These are phyloP conservation scores for Beauveria sp. DNA, from an alignment of 2,329 filamentous ascomycete species.

Conservation along the genomic window DNA sequence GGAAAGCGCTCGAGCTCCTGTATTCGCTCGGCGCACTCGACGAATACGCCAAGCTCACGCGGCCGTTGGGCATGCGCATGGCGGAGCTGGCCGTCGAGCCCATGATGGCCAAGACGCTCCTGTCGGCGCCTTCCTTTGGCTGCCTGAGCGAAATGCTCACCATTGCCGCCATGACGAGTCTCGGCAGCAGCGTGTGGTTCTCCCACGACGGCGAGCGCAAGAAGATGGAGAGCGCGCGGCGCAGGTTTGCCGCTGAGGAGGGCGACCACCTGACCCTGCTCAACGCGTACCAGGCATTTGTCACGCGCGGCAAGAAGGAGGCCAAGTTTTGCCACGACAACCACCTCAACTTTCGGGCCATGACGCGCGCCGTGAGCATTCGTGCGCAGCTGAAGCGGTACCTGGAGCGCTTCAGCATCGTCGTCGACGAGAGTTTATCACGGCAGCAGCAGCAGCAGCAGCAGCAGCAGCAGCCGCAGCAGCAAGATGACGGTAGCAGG, in stretches of 20 bases:
- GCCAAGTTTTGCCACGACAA: conserved; percentile 82
- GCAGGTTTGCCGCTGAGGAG: conserved; percentile 85
- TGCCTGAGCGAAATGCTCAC: conserved; percentile 82
- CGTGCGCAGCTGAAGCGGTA: conserved; percentile 80
- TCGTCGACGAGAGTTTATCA: conserved; percentile 54
- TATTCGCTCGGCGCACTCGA: conserved; percentile 83
- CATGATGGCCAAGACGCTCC: conserved; percentile 87
- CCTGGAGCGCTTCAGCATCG: conserved; percentile 75
- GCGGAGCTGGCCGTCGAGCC: conserved; percentile 89
- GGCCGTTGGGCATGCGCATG: conserved; percentile 82
- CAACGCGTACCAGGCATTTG: conserved; percentile 87
- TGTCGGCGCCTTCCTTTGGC: conserved; percentile 65
- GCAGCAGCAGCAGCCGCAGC: conserved; percentile 17
- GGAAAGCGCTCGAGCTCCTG: conserved; percentile 79
- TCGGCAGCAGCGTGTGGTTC: conserved; percentile 79
- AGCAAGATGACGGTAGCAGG: conserved; percentile 10
- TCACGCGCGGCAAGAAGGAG: conserved; percentile 75
- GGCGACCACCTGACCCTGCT: conserved; percentile 89
- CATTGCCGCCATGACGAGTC: conserved; percentile 88
- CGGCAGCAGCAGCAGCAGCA: conserved; percentile 22
- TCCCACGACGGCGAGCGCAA: conserved; percentile 71
- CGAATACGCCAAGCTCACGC: conserved; percentile 82
- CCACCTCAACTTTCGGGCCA: conserved; percentile 75
- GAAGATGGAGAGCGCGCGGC: conserved; percentile 61
- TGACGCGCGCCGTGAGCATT: conserved; percentile 77